Conservation (phyloP, 805 yeast species). For the Candida adriatica region DNA sequence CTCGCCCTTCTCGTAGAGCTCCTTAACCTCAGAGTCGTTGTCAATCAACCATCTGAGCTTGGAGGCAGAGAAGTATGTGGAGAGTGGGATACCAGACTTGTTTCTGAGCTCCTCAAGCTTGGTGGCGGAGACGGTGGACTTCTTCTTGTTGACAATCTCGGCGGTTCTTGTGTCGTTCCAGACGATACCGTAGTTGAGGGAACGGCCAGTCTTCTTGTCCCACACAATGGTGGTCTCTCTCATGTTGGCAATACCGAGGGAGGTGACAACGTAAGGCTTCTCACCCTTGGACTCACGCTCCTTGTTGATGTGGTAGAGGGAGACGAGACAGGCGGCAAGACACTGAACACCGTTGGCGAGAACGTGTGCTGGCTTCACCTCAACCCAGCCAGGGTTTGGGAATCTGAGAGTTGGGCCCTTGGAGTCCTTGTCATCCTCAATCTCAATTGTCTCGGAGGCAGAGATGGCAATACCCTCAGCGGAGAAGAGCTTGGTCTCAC, state of each 20-base stretch:
- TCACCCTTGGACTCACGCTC: conserved; percentile 35
- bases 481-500: conserved; percentile 52
- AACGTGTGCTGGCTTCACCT: conserved; percentile 82
- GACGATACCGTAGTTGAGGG: conserved; percentile 77
- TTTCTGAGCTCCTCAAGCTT: conserved; percentile 51
- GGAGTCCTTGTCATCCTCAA: conserved; percentile 42
- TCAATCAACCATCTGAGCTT: conserved; percentile 87
- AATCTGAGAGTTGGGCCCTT: conserved; percentile 66
- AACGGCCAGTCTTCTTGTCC: conserved; percentile 82
- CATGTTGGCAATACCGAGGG: conserved; percentile 91
- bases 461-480: conserved; percentile 70
- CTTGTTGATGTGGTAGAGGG: conserved; percentile 50
- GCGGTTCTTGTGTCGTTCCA: conserved; percentile 94
- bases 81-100: conserved; percentile 78
- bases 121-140: conserved; percentile 44
- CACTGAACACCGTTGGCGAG: conserved; percentile 77
- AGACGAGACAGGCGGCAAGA: conserved; percentile 55
- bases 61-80: conserved; percentile 88
- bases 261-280: conserved; percentile 54
- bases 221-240: conserved; percentile 90
- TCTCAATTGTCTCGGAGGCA: conserved; percentile 46
- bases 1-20: conserved; percentile 67
- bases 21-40: conserved; percentile 59
- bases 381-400: conserved; percentile 90
- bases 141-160: conserved; percentile 57